Conservation (phyloP, 371 early-diverging fungal species). For the Chytridiales sp. region DNA sequence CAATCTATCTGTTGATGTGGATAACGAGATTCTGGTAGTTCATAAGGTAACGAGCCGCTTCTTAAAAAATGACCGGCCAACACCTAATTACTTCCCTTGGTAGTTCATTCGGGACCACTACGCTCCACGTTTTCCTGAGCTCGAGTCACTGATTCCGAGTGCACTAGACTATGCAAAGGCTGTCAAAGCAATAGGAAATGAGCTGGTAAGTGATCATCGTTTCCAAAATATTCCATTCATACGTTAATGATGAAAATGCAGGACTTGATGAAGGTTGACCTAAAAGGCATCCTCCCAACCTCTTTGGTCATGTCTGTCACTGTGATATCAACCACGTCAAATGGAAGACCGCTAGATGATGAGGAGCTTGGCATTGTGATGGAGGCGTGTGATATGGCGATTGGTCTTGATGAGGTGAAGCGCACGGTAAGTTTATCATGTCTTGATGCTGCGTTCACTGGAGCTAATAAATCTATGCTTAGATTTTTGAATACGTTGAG, state of each 20-base stretch:
- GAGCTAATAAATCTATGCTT: background rate
- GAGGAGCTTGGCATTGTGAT: slow-evolving; percentile 66
- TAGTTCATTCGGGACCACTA: slow-evolving; percentile 91
- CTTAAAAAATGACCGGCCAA: no score
- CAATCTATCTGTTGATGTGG: slow-evolving; percentile 79
- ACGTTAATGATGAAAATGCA: slow-evolving; percentile 10
- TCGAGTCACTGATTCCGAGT: slow-evolving; percentile 82
- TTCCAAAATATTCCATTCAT: background rate
- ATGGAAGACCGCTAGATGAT: slow-evolving; percentile 62
- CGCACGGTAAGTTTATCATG: slow-evolving; percentile 46
- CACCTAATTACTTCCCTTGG: background rate
- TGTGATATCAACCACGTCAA: slow-evolving; percentile 85
- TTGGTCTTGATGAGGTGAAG: slow-evolving; percentile 68
- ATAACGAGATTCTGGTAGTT: slow-evolving; percentile 80
- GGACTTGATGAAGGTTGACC: slow-evolving; percentile 58
- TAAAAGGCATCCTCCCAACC: slow-evolving; percentile 75
- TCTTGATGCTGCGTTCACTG: background rate
- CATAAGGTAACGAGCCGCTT: slow-evolving; percentile 66
- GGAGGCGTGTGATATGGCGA: slow-evolving; percentile 79
- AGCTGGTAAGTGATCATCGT: slow-evolving; percentile 41
- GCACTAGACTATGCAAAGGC: slow-evolving; percentile 88
- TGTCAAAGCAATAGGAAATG: slow-evolving; percentile 81
- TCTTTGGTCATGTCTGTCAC: slow-evolving; percentile 91
- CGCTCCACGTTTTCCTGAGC: slow-evolving; percentile 83
- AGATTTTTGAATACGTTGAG: slow-evolving; percentile 88